These are phyloP conservation scores for Dictyostelium purpureum DNA, from an alignment of 78 protist genomes.

Conservation along the genomic window DNA sequence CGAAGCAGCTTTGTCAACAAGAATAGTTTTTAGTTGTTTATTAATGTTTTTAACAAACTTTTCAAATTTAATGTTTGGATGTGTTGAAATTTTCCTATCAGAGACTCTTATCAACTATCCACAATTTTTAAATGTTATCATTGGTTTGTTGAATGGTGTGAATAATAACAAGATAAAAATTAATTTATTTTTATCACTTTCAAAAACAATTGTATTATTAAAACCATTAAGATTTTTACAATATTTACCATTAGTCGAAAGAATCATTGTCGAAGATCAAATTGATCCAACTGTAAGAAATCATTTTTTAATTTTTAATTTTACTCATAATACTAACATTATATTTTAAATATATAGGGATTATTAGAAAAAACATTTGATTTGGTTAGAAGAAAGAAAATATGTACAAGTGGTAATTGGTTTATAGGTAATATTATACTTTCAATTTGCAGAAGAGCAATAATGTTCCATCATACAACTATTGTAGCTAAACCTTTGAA, in stretches of 20 bases:
- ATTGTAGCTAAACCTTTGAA: conserved; percentile 19
- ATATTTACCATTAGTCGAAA: conserved; percentile 62
- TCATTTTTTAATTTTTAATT: background rate
- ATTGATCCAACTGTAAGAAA: conserved; percentile 41
- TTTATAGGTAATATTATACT: conserved; percentile 51
- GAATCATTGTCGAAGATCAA: conserved; percentile 51
- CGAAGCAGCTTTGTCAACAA: conserved; percentile 28
- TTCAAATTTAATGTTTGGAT: conserved; percentile 14
- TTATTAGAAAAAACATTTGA: conserved; percentile 29
- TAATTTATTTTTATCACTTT: conserved; percentile 19
- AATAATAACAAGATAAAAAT: background rate
- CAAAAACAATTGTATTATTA: conserved; percentile 5
- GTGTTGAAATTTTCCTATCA: conserved; percentile 34
- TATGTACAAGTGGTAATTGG: conserved; percentile 46
- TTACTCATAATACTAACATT: background rate
- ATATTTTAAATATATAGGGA: background rate
- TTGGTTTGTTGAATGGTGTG: conserved; percentile 33
- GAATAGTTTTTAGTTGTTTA: conserved; percentile 34
- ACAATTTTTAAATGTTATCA: conserved; percentile 41
- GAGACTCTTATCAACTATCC: conserved; percentile 30
- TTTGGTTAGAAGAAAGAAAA: conserved; percentile 9
- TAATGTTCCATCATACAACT: conserved; percentile 24
- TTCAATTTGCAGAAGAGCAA: conserved; percentile 34
- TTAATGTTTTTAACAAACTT: conserved; percentile 15
- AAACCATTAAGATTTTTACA: conserved; percentile 31